Percentiles rank a stretch among this genome's conserved stretches.
Conservation (phyloP, 345 rosid genomes). For the Moringa oleifera region DNA sequence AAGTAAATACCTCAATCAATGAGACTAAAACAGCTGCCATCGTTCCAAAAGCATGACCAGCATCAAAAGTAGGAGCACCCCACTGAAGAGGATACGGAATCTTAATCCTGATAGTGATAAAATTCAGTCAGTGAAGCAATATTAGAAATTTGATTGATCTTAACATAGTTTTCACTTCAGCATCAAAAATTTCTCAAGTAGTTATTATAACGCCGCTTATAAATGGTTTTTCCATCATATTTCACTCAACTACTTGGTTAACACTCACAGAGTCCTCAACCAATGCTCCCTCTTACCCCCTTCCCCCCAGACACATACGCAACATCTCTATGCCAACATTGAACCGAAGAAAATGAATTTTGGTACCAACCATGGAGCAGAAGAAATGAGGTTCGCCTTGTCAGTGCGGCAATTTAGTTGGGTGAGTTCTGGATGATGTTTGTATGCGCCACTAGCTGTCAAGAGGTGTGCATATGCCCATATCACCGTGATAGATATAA, state of each 20-base stretch:
- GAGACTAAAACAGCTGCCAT: slow-evolving; percentile 97
- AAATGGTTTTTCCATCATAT: too few species aligned
- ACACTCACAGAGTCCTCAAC: too few species aligned
- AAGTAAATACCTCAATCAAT: slow-evolving; percentile 64
- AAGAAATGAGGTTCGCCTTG: slow-evolving; percentile 92
- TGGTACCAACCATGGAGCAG: slow-evolving; percentile 85
- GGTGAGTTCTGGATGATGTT: slow-evolving; percentile 70
- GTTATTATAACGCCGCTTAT: too few species aligned
- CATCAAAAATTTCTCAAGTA: too few species aligned
- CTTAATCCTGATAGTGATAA: slow-evolving; percentile 53
- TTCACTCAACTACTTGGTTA: too few species aligned
- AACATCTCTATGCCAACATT: too few species aligned
- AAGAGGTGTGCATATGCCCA: slow-evolving; percentile 98
- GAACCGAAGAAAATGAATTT: background rate
- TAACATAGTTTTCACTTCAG: too few species aligned
- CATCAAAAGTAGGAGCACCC: slow-evolving; percentile 99
- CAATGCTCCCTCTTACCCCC: too few species aligned
- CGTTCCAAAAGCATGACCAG: slow-evolving; percentile 97
- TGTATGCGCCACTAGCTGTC: slow-evolving; percentile 97
- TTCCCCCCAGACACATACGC: too few species aligned
- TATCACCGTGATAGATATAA: slow-evolving; percentile 65
- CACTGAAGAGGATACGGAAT: slow-evolving; percentile 98
- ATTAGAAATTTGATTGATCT: too few species aligned
- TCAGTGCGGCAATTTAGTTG: slow-evolving; percentile 90
- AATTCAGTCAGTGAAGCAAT: background rate